Conservation (phyloP, 1,139 yeast genomes). For the Sugiyamaella xylanicola region DNA sequence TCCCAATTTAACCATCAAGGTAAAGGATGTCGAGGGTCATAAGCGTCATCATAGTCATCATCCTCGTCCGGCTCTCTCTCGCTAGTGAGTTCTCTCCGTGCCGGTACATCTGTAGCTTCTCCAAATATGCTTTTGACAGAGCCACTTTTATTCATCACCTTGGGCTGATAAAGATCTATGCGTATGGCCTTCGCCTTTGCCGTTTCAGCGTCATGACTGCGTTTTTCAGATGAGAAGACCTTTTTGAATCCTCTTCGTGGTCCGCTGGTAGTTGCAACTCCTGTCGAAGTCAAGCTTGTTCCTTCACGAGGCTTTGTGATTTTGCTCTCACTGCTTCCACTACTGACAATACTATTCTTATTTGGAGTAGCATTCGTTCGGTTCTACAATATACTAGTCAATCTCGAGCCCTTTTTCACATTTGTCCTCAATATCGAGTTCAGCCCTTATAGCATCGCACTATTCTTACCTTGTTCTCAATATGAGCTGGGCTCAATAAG, state of each 20-base stretch:
- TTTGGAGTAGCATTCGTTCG: too few relatives aligned
- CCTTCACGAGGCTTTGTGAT: too few relatives aligned
- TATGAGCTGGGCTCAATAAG: slow-evolving; percentile 19
- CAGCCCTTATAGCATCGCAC: background rate
- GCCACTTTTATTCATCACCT: background rate
- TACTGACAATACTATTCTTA: too few relatives aligned
- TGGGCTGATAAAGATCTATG: background rate
- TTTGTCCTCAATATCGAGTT: too few relatives aligned
- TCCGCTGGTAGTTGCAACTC: background rate
- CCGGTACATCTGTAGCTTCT: background rate
- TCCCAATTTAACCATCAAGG: background rate
- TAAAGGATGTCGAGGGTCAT: slow-evolving; percentile 25
- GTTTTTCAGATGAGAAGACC: slow-evolving; percentile 1
- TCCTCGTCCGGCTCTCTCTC: slow-evolving; percentile 15
- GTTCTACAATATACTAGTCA: too few relatives aligned
- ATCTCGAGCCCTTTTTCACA: too few relatives aligned
- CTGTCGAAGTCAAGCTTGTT: background rate
- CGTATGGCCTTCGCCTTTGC: background rate
- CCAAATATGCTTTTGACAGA: slow-evolving; percentile 10
- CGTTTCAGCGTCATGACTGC: background rate
- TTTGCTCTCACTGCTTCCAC: too few relatives aligned
- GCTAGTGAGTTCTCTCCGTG: background rate
- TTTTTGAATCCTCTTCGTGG: slow-evolving; percentile 12
- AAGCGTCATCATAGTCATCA: slow-evolving; percentile 18
- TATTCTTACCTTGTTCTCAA: slow-evolving; percentile 14